Conservation (phyloP, 192 early-diverging fungal species). For the Chytriomyces sp. region DNA sequence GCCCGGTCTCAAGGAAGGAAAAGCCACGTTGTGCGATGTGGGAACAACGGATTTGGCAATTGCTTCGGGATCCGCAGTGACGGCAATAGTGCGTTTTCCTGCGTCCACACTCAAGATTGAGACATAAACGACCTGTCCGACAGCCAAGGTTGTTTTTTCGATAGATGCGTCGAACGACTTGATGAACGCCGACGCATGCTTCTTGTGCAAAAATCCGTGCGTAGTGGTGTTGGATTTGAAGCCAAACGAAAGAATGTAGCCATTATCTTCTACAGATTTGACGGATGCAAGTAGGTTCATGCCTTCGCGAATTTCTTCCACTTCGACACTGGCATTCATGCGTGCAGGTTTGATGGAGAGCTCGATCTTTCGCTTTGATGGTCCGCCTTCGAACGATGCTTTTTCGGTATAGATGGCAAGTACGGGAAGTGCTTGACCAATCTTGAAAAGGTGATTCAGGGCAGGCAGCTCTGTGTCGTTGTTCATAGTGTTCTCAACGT, state of each 20-base stretch:
- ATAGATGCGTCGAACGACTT: not conserved
- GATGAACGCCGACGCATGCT: constrained; percentile 51
- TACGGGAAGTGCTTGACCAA: constrained; percentile 87
- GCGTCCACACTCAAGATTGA: constrained; percentile 63
- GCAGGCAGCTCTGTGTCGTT: constrained; percentile 64
- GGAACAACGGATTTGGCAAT: constrained; percentile 52
- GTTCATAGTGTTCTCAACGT: too few relatives aligned
- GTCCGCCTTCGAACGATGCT: constrained; percentile 35
- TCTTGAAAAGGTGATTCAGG: constrained; percentile 64
- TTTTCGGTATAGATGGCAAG: constrained; percentile 53
- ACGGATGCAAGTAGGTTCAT: constrained; percentile 52
- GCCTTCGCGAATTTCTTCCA: constrained; percentile 70
- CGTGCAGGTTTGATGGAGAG: constrained; percentile 77
- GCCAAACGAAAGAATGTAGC: constrained; percentile 81
- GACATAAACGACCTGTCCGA: constrained; percentile 77
- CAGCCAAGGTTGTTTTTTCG: constrained; percentile 41
- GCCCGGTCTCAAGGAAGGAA: constrained; percentile 80
- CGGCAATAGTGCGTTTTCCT: constrained; percentile 64
- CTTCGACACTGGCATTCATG: constrained; percentile 66
- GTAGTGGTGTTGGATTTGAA: constrained; percentile 40
- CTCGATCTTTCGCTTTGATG: constrained; percentile 67
- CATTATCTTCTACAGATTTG: constrained; percentile 88
- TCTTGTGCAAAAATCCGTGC: constrained; percentile 72
- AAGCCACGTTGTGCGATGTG: constrained; percentile 58
- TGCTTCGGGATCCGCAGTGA: constrained; percentile 65